Conservation (phyloP, 2,329 filamentous ascomycete genomes). For the Hypoxylon sp. region DNA sequence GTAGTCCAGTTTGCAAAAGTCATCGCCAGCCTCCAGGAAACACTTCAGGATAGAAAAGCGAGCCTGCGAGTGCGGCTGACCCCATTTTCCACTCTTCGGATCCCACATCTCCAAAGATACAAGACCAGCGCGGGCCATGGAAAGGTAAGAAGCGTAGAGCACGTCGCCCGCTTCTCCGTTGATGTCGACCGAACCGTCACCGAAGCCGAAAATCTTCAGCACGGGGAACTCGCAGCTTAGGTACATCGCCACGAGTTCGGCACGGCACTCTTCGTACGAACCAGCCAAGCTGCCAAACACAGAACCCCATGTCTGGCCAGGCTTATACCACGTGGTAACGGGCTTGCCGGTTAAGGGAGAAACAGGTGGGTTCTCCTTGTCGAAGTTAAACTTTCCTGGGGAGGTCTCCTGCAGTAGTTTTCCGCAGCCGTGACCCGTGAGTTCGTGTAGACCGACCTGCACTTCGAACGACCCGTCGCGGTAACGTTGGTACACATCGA, state of each 20-base stretch:
- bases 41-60: slow-evolving; percentile 85
- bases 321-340: slow-evolving; percentile 89
- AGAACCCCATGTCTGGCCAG: slow-evolving; percentile 92
- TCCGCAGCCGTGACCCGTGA: slow-evolving; percentile 86
- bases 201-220: slow-evolving; percentile 90
- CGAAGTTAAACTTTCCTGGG: slow-evolving; percentile 86
- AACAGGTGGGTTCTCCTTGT: slow-evolving; percentile 79
- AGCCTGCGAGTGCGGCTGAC: slow-evolving; percentile 90
- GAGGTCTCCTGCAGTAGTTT: slow-evolving; percentile 92
- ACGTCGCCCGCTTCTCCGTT: slow-evolving; percentile 83
- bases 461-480: slow-evolving; percentile 92
- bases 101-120: slow-evolving; percentile 94
- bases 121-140: slow-evolving; percentile 94
- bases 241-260: slow-evolving; percentile 93
- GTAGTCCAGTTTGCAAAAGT: slow-evolving; percentile 85
- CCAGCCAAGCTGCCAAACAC: slow-evolving; percentile 89
- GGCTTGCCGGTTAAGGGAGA: slow-evolving; percentile 82
- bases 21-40: slow-evolving; percentile 84
- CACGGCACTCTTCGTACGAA: slow-evolving; percentile 93
- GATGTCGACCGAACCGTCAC: slow-evolving; percentile 77
- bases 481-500: slow-evolving; percentile 81
- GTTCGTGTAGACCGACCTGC: slow-evolving; percentile 93
- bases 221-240: slow-evolving; percentile 87
- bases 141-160: slow-evolving; percentile 86
- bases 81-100: slow-evolving; percentile 89